Conservation (phyloP, 345 rosid genomes). For the Noccaea caerulescens region DNA sequence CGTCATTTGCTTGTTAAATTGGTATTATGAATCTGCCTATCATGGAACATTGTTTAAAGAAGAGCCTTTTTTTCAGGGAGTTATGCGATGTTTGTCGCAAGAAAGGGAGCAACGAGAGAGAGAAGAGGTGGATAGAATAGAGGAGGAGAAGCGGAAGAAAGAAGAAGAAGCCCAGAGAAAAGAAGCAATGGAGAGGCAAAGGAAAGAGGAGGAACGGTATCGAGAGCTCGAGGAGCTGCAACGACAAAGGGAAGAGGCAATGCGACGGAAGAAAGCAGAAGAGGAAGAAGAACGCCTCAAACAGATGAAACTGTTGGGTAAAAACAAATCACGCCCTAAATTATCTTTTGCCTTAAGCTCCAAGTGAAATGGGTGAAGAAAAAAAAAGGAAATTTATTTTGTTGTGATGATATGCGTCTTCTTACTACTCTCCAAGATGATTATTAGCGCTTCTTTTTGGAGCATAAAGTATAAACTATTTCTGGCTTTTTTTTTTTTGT, state of each 20-base stretch:
- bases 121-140: constrained; percentile 78
- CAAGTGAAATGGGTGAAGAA: constrained; percentile 52
- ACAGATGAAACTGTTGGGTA: constrained; percentile 92
- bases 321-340: constrained; percentile 94
- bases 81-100: constrained; percentile 52
- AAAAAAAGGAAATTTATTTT: not conserved
- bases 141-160: constrained; percentile 73
- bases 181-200: constrained; percentile 87
- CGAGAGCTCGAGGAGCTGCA: constrained; percentile 82
- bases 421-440: constrained; percentile 11
- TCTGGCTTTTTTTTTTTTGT: not conserved
- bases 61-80: constrained; percentile 35
- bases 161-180: constrained; percentile 81
- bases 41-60: constrained; percentile 17
- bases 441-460: not conserved
- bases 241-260: constrained; percentile 80
- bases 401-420: not conserved
- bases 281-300: constrained; percentile 90
- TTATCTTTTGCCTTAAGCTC: constrained; percentile 86
- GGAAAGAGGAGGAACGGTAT: constrained; percentile 82
- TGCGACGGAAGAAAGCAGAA: constrained; percentile 82
- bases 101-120: constrained; percentile 69
- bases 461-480: not conserved
- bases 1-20: no score
- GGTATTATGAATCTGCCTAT: constrained; percentile 15